A percentile compares a stretch with the other conserved stretches of the same genome.
phyloP scores from a whole-genome alignment of 1,139 yeast genomes.

The Yamadazyma trypodendri region DNA sequence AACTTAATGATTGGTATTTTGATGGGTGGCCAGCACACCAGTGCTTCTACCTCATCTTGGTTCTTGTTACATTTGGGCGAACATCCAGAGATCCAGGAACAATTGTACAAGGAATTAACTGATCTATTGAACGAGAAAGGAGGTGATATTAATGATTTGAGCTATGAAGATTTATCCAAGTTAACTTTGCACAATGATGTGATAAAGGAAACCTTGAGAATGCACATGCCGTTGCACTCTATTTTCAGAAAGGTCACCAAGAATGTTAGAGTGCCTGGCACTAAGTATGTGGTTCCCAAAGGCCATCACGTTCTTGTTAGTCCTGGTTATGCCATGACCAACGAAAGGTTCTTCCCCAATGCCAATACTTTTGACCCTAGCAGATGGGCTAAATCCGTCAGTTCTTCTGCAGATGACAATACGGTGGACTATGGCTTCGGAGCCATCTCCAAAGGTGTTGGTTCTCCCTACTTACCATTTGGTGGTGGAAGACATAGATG shows the following conservation, averaged over 20 bases:
- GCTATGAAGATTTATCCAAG: constrained; percentile 79
- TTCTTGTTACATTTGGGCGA: constrained; percentile 86
- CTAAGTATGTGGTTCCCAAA: constrained; percentile 78
- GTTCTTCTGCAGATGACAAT: constrained; percentile 38
- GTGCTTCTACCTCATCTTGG: constrained; percentile 97
- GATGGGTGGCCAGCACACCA: constrained; percentile 99
- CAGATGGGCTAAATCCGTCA: constrained; percentile 66
- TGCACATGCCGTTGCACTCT: constrained; percentile 96
- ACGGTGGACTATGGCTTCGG: constrained; percentile 94
- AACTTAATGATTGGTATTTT: constrained; percentile 90
- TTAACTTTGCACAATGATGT: constrained; percentile 79
- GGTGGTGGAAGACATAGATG: constrained; percentile 99
- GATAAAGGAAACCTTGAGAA: constrained; percentile 89
- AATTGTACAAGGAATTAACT: constrained; percentile 71
- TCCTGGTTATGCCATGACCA: constrained; percentile 87
- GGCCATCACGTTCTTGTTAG: constrained; percentile 90
- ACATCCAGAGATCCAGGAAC: constrained; percentile 79
- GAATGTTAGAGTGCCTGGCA: constrained; percentile 76
- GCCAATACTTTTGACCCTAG: constrained; percentile 73
- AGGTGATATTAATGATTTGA: constrained; percentile 48
- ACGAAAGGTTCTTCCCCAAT: constrained; percentile 74
- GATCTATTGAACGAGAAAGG: constrained; percentile 58
- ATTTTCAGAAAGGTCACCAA: constrained; percentile 87
- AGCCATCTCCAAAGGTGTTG: constrained; percentile 91
- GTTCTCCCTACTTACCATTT: constrained; percentile 93